Evolutionary conservation across 768 basidiomycete genomes (phyloP).

Genomic region (Podaxis pistillaris): DNA sequence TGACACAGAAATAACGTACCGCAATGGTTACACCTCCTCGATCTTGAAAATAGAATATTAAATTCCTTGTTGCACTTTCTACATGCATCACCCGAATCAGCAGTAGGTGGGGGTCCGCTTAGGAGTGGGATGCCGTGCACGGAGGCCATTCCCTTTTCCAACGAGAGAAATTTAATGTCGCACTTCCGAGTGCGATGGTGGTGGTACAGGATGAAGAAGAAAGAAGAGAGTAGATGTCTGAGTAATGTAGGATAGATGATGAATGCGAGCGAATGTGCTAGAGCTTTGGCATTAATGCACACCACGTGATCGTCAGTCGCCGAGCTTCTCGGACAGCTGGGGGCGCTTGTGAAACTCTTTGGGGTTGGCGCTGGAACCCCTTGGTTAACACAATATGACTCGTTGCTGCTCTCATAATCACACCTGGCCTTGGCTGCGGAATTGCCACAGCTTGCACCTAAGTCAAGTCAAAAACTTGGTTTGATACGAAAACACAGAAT

Average conservation of each 20-base stretch:
- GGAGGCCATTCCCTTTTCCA: conserved; percentile 9
- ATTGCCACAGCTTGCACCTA: no score
- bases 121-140: conserved; percentile 63
- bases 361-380: background rate
- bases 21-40: conserved; percentile 72
- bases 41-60: conserved; percentile 60
- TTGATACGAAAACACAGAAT: no score
- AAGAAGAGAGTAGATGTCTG: background rate
- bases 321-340: background rate
- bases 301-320: conserved; percentile 1
- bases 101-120: conserved; percentile 58
- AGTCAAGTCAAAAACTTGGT: no score
- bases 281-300: background rate
- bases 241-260: background rate
- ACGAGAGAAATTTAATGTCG: background rate
- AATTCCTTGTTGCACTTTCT: conserved; percentile 78
- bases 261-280: conserved; percentile 12
- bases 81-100: conserved; percentile 39
- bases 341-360: background rate
- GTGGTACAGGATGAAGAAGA: background rate
- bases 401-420: no score
- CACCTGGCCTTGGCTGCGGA: no score
- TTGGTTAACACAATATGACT: background rate
- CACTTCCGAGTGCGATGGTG: background rate
- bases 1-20: conserved; percentile 40